Base-by-base conservation (phyloP, 1,139 yeast genomes). In the Meyerozyma smithsonii region DNA sequence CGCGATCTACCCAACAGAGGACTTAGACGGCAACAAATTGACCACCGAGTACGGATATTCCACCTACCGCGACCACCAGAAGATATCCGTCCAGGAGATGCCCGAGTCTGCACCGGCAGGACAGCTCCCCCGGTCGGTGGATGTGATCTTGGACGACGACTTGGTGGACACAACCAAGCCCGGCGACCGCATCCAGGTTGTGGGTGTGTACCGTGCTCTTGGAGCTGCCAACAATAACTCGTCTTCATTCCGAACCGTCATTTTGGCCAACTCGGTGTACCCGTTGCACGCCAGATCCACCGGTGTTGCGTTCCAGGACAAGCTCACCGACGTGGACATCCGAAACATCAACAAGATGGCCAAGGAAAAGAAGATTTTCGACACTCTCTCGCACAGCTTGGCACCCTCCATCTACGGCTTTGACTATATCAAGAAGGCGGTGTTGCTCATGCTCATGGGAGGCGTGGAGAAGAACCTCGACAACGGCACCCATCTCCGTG, bases 91-190 rank as follows among this genome's bases (percentile, higher is more conserved):
- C 28, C 99, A 92, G 62, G 99, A 92, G 66, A 87, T 94, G 92
- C 99, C 98, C 1, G 99, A 92, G 65, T 77, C 84, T 50, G 97
- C 98, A 0, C 98, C 98, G 14, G 95, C 97, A 1, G 98, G 99
- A 44, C 98, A 92, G 63, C 72, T 92, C 47, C 98, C 99, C 32
- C 74, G 98, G 50, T 83, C 96, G 2, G 78, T 92, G 32, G 98
- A 92, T 57, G 85, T 92, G 28, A 77, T 92, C 17, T 69, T 94
- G 56, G 97, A 92, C 59, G 97, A 90, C 55, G 98, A 92, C 59
- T 72, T 92, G 49, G 98, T 92, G 2, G 99, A 92, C 57, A 66
- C 69, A 41, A 86, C 89, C 36, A 92, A 92, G 61, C 97, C 98
- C 0, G 99, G 99, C 56, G 99, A 92, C 58, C 80, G 98, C 59